Base-by-base conservation (phyloP, 2,329 filamentous ascomycete genomes). In the Pleurostoma richardsiae region DNA sequence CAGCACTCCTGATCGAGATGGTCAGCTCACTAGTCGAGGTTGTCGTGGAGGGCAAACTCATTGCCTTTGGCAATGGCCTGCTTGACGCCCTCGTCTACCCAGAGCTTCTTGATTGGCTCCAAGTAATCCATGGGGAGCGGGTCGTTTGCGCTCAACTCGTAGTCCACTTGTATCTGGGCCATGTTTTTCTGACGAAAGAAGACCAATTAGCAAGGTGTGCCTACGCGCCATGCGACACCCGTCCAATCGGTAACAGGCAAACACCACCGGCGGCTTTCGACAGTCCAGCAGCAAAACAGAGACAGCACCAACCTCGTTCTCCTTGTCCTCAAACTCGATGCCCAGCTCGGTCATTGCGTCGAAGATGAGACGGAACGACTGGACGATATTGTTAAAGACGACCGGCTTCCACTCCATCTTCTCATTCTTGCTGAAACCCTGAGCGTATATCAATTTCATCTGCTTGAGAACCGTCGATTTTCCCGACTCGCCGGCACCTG, bases 391-490 rank as follows among this genome's bases (percentile, higher is more conserved):
- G 68, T 86, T 91, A 70, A 96, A 97, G 56, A 97, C 91, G 60
- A 96, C 91, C 11, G 90, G 88, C 58, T 94, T 90, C 79, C 90
- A 95, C 74, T 96, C 90, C 54, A 95, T 83, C 66, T 90, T 88
- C 67, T 97, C 94, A 54, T 82, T 83, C 59, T 88, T 87, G 61
- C 83, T 89, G 72, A 97, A 97, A 43, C 94, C 92, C 66, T 90
- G 85, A 10, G 90, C 84, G 66, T 97, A 94, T 58, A 99, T 96
- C 68, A 99, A 84, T 67, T 92, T 92, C 94, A 99, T 97, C 76
- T 97, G 92, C 74, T 97, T 97, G 55, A 97, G 81, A 49, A 97
- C 91, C 2, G 92, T 97, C 6, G 92, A 96, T 71, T 97, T 97
- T 55, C 92, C 89, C 49, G 87, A 94, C 71, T 97, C 92, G 63